These are phyloP conservation scores for Picocystis sp. DNA, from an alignment of 163 green algal genomes.

Conservation along the genomic window DNA sequence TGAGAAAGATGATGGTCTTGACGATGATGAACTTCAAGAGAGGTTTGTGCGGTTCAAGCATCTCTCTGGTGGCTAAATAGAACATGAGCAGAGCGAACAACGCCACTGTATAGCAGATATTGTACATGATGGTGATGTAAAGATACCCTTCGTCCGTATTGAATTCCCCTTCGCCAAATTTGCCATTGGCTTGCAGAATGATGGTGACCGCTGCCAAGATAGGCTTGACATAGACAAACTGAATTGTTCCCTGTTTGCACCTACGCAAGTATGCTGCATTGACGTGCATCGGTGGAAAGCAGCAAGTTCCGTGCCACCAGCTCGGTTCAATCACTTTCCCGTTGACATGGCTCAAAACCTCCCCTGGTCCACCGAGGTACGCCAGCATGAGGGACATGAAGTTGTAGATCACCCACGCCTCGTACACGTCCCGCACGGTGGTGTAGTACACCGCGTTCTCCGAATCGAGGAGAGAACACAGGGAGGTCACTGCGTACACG, in stretches of 20 bases:
- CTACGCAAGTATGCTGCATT: conserved; percentile 15
- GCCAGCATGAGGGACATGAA: conserved; percentile 84
- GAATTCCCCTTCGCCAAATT: conserved; percentile 59
- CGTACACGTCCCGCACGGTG: conserved; percentile 83
- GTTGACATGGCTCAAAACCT: conserved; percentile 67
- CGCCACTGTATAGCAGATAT: conserved; percentile 57
- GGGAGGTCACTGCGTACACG: conserved; percentile 75
- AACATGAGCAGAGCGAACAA: conserved; percentile 88
- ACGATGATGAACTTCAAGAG: conserved; percentile 91
- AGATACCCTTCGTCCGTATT: conserved; percentile 40
- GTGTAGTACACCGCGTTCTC: conserved; percentile 70
- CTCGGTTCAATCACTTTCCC: conserved; percentile 63
- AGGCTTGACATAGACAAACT: conserved; percentile 94
- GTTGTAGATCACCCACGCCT: conserved; percentile 98
- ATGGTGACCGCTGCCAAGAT: conserved; percentile 65
- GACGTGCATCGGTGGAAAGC: conserved; percentile 48
- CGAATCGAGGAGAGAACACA: conserved; percentile 52
- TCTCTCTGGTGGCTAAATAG: conserved; percentile 79
- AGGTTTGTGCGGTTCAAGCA: conserved; percentile 64
- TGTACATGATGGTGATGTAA: conserved; percentile 90
- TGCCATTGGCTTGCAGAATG: conserved; percentile 51
- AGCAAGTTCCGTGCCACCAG: conserved; percentile 73
- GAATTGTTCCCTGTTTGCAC: conserved; percentile 83
- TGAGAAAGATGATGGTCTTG: conserved; percentile 94
- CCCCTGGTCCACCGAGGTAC: conserved; percentile 79